Conservation (phyloP, 768 basidiomycete genomes). For the Lyophyllum semitale region DNA sequence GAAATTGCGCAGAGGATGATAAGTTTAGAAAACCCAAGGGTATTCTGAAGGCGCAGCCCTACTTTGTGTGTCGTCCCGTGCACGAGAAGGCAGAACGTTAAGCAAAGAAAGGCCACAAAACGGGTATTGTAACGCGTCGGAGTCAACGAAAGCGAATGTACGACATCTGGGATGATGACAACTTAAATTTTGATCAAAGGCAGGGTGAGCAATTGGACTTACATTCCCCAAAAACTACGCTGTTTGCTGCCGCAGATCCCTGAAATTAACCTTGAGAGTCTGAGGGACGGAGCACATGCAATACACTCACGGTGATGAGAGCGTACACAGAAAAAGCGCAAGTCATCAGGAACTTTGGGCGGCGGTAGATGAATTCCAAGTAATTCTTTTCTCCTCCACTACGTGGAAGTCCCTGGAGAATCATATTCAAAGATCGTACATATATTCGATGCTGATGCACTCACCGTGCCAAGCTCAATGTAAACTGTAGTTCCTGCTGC, state of each 20-base stretch:
- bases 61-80: conserved; percentile 56
- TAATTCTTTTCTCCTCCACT: conserved; percentile 81
- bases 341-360: conserved; percentile 61
- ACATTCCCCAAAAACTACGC: conserved; percentile 78
- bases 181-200: not conserved
- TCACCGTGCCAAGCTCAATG: conserved; percentile 74
- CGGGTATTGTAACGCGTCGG: conserved; percentile 51
- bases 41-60: conserved; percentile 66
- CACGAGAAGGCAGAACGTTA: conserved; percentile 56
- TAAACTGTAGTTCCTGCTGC: conserved; percentile 70
- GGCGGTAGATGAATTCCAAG: conserved; percentile 67
- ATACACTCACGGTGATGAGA: conserved; percentile 50
- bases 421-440: conserved; percentile 37
- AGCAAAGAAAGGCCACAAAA: conserved; percentile 52
- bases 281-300: not conserved
- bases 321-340: conserved; percentile 63
- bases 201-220: conserved; percentile 9
- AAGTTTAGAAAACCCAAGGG: conserved; percentile 64
- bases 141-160: conserved; percentile 52
- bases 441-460: conserved; percentile 8
- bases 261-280: conserved; percentile 58
- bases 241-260: conserved; percentile 58
- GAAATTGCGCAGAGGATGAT: conserved; percentile 52
- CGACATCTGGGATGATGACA: conserved; percentile 44
- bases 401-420: conserved; percentile 58